Evolutionary conservation across 192 early-diverging fungal species (phyloP), one percentile per base, ranked within the genome.

Genomic region (Spizellomyces sp.): DNA sequence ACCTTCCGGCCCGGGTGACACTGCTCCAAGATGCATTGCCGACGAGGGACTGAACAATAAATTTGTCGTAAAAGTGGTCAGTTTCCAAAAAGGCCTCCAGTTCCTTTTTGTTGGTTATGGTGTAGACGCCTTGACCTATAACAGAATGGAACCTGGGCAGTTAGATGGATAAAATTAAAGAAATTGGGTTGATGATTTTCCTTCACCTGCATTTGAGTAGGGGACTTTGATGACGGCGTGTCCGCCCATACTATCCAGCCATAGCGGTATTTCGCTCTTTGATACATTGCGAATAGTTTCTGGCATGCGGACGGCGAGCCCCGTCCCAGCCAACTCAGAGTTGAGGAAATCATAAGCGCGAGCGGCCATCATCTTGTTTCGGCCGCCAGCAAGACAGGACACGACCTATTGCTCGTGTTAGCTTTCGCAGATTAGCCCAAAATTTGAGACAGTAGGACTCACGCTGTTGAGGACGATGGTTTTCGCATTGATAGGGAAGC

Each of bases 351-450:
- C 93, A 75, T 95, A 95, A 5, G 93, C 93, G 58, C 90, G 82
- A 5, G 89, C 89, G 8, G 93, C 93, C 90, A 95, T 91, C 87
- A 92, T 92, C 79, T 95, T 95, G 82, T 95, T 95, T 45, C 93
- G 87, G 15, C 93, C 93, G 55, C 93, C 93, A 54, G 93, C 93
- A 5, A 95, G 72, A 75, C 93, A 95, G 10, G 91, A 89, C 43
- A 95, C 82, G 61, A 93, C 90, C 60, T 88, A 82, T 46, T 3
- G 41, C 50, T 14, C 8, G 19, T 50, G 44, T 14, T 41, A 45
- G 36, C 21, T n/a, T 45, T 0, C 4, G 10, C 22, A 54, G 0
- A 17, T 17, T 60, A 8, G 8, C 66, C 22, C 22, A 8, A 63
- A 63, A 6, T 62, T 52, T 0, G 8, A 14, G 0, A 42, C 65